Evolutionary conservation across 2,329 filamentous ascomycete species (phyloP).

Genomic region (Teratosphaeria zuluensis): DNA sequence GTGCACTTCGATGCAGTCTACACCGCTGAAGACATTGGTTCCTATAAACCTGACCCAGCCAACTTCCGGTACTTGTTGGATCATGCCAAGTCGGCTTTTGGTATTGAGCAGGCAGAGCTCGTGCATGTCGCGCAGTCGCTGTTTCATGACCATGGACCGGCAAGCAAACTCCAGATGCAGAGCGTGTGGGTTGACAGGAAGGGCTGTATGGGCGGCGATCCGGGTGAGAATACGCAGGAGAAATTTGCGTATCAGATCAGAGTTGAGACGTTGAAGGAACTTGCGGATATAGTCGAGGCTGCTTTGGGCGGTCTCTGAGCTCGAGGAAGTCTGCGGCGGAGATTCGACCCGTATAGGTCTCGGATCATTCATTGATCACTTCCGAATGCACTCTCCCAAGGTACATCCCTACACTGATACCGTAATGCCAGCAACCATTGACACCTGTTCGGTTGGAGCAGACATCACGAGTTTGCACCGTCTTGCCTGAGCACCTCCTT

Average conservation of each 20-base stretch:
- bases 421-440: neutral
- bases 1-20: slow-evolving; percentile 54
- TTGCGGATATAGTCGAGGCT: slow-evolving; percentile 48
- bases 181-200: slow-evolving; percentile 57
- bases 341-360: neutral
- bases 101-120: slow-evolving; percentile 47
- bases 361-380: neutral
- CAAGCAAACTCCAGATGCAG: slow-evolving; percentile 49
- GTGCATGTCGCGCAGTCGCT: slow-evolving; percentile 61
- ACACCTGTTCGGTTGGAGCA: neutral
- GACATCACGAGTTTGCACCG: neutral
- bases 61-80: slow-evolving; percentile 60
- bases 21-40: slow-evolving; percentile 61
- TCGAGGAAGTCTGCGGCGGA: neutral
- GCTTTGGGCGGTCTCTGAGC: slow-evolving; percentile 11
- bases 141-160: slow-evolving; percentile 57
- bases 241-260: slow-evolving; percentile 49
- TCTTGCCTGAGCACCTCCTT: slow-evolving; percentile 24
- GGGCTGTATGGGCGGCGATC: slow-evolving; percentile 37
- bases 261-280: slow-evolving; percentile 50
- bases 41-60: slow-evolving; percentile 55
- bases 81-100: slow-evolving; percentile 45
- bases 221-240: slow-evolving; percentile 25
- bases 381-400: neutral
- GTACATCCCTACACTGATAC: neutral